phyloP scores from a whole-genome alignment of 2,329 filamentous ascomycete species.

The Colletotrichum costaricense region DNA sequence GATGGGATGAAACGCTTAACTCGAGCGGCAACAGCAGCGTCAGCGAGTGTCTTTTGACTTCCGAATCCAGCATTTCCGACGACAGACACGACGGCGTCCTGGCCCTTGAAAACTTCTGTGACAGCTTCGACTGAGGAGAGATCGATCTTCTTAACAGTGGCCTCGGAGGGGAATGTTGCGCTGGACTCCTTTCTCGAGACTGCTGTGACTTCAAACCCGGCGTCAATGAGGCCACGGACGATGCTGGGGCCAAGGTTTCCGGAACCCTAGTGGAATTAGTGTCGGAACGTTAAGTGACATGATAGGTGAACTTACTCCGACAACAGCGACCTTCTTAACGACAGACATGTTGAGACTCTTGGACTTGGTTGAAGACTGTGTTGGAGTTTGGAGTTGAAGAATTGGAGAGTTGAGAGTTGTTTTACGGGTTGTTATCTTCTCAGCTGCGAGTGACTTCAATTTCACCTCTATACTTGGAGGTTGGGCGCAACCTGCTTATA shows the following conservation, averaged over 20 bases:
- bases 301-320: conserved; percentile 44
- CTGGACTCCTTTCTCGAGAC: conserved; percentile 59
- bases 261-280: conserved; percentile 41
- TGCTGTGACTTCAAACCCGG: conserved; percentile 61
- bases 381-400: too few species aligned
- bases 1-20: conserved; percentile 69
- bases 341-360: conserved; percentile 39
- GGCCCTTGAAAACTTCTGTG: conserved; percentile 57
- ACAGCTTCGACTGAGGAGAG: conserved; percentile 56
- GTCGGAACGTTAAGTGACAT: background rate
- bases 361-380: too few species aligned
- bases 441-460: background rate
- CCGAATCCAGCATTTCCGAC: conserved; percentile 55
- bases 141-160: conserved; percentile 58
- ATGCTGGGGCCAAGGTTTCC: conserved; percentile 47
- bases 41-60: conserved; percentile 61
- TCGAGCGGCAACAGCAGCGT: conserved; percentile 65
- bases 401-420: background rate
- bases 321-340: conserved; percentile 48
- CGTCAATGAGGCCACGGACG: conserved; percentile 43
- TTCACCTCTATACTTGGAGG: background rate
- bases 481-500: background rate
- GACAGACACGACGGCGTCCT: conserved; percentile 67
- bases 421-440: background rate
- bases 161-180: conserved; percentile 46